Percentiles rank a stretch among this genome's conserved stretches.
Evolutionary conservation across 2,329 filamentous ascomycete genomes (phyloP).

Genomic region (Diaporthe capsici): DNA sequence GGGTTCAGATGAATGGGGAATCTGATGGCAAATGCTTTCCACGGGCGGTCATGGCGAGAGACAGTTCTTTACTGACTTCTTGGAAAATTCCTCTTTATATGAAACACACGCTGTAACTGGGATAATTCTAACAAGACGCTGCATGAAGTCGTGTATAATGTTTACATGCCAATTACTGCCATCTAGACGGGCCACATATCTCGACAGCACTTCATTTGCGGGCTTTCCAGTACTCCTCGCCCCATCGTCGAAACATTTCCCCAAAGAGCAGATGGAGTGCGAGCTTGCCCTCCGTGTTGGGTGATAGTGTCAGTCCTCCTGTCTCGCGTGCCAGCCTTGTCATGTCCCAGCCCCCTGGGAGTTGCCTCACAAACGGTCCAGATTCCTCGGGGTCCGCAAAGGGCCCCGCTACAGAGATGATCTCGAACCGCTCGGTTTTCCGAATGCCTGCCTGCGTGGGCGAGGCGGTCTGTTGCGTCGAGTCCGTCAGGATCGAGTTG

Average conservation of each 20-base stretch:
- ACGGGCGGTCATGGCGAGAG: not conserved
- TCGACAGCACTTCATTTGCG: not conserved
- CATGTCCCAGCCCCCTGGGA: conserved; percentile 21
- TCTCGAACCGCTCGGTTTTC: conserved; percentile 2
- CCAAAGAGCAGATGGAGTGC: conserved; percentile 35
- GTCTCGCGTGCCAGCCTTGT: conserved; percentile 35
- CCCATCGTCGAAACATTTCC: conserved; percentile 39
- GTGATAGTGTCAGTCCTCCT: conserved; percentile 34
- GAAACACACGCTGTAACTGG: not conserved
- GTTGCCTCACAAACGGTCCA: not conserved
- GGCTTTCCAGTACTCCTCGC: conserved; percentile 32
- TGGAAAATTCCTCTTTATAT: not conserved
- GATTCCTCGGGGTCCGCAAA: conserved; percentile 19
- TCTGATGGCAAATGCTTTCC: not conserved
- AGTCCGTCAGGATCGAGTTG: conserved; percentile 36
- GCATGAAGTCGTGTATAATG: not conserved
- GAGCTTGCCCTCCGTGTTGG: conserved; percentile 37
- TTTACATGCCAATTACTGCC: not conserved
- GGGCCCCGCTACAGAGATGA: conserved; percentile 8
- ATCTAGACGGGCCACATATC: not conserved
- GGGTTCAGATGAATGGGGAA: no score
- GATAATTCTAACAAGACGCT: not conserved
- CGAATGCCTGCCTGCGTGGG: not conserved
- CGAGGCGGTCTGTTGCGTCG: not conserved
- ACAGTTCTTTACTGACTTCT: no score